phyloP scores from a whole-genome alignment of 2,329 filamentous ascomycete species.

The Aureobasidium sp. region DNA sequence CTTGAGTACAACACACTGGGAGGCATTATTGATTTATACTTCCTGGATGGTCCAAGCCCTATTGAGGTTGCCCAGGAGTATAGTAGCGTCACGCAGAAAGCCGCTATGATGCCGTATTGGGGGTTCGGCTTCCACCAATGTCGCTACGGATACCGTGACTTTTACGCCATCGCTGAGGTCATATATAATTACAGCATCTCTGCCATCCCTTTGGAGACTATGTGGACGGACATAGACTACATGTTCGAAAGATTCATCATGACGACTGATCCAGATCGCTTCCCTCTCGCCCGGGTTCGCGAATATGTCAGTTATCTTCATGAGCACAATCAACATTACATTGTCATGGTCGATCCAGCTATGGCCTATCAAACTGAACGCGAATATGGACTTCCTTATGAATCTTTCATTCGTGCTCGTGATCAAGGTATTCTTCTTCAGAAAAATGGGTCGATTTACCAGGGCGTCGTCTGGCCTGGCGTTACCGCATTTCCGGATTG shows the following conservation, averaged over 20 bases:
- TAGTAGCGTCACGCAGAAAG: constrained; percentile 42
- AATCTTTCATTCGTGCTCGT: not conserved
- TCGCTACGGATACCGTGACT: constrained; percentile 46
- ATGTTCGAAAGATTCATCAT: constrained; percentile 50
- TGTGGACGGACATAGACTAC: constrained; percentile 39
- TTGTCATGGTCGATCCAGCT: constrained; percentile 69
- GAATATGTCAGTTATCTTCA: constrained; percentile 57
- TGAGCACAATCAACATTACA: constrained; percentile 29
- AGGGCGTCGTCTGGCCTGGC: constrained; percentile 72
- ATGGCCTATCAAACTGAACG: constrained; percentile 32
- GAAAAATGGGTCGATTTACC: constrained; percentile 48
- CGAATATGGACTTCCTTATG: not conserved
- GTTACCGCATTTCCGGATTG: constrained; percentile 51
- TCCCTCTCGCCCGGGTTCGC: constrained; percentile 55
- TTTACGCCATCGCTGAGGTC: constrained; percentile 59
- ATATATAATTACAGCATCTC: constrained; percentile 60
- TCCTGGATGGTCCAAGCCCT: constrained; percentile 43
- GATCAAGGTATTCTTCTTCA: constrained; percentile 48
- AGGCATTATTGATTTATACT: constrained; percentile 62
- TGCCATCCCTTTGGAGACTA: constrained; percentile 61
- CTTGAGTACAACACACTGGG: constrained; percentile 75
- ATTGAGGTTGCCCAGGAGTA: constrained; percentile 44
- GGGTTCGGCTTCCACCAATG: constrained; percentile 47
- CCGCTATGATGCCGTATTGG: constrained; percentile 48
- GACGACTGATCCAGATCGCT: constrained; percentile 57